Conservation (phyloP, 2,329 filamentous ascomycete species). For the Zelopaecilomyces penicillatus region DNA sequence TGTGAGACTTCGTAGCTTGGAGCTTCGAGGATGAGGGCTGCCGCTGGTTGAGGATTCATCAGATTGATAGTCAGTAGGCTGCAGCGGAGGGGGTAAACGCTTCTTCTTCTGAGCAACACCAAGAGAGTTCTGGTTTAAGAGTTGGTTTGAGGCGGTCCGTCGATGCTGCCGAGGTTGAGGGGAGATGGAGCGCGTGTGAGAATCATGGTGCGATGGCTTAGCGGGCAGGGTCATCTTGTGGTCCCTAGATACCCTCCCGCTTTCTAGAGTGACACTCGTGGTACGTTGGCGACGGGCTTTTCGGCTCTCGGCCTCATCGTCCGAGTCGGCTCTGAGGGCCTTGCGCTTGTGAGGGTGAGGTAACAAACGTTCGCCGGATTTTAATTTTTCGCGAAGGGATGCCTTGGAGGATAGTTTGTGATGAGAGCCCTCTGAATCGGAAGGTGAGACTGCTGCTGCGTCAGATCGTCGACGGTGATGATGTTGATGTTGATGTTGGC, state of each 20-base stretch:
- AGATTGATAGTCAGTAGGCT: conserved; percentile 57
- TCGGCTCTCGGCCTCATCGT: conserved; percentile 47
- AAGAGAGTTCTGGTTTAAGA: conserved; percentile 46
- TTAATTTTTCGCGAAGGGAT: conserved; percentile 38
- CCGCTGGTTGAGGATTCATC: conserved; percentile 57
- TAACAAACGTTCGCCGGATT: conserved; percentile 37
- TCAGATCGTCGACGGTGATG: conserved; percentile 24
- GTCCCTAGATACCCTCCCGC: conserved; percentile 23
- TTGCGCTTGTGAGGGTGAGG: conserved; percentile 46
- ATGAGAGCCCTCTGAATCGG: conserved; percentile 46
- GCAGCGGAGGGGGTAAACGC: conserved; percentile 51
- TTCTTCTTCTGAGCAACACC: conserved; percentile 53
- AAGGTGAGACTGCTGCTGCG: conserved; percentile 38
- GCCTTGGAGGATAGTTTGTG: conserved; percentile 35
- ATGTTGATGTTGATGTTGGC: conserved; percentile 3
- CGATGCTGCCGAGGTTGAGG: conserved; percentile 51
- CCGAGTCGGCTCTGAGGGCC: conserved; percentile 44
- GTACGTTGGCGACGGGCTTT: conserved; percentile 47
- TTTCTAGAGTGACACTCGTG: conserved; percentile 34
- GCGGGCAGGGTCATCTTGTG: conserved; percentile 23
- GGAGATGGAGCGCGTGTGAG: conserved; percentile 44
- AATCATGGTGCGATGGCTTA: conserved; percentile 22
- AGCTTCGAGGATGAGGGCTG: conserved; percentile 50
- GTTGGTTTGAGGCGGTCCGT: conserved; percentile 56
- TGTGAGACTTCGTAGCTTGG: conserved; percentile 47